phyloP scores from a whole-genome alignment of 805 yeast species.

The Millerozyma miso region DNA sequence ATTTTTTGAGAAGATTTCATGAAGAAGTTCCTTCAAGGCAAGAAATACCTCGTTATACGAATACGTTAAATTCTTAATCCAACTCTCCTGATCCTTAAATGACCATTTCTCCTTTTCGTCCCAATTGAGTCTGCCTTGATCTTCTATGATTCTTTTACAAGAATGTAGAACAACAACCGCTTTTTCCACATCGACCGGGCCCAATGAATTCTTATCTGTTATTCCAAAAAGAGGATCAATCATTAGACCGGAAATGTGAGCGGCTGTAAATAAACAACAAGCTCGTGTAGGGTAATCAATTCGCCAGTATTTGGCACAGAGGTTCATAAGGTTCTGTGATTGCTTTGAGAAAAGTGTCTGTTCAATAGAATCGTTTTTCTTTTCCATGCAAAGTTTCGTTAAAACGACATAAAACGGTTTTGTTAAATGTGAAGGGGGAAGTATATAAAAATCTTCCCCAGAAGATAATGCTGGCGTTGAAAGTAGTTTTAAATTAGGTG shows the following conservation, averaged over 20 bases:
- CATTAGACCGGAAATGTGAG: conserved; percentile 28
- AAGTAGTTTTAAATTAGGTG: conserved; percentile 26
- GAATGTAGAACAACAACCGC: conserved; percentile 23
- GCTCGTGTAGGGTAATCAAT: conserved; percentile 48
- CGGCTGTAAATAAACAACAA: conserved; percentile 47
- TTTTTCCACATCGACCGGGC: conserved; percentile 27
- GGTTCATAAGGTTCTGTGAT: conserved; percentile 38
- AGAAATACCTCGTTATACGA: conserved; percentile 46
- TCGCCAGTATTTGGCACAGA: conserved; percentile 57
- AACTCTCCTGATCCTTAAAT: conserved; percentile 44
- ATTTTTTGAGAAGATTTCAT: conserved; percentile 36
- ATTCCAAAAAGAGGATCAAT: conserved; percentile 21
- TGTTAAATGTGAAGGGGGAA: conserved; percentile 31
- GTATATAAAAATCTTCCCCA: conserved; percentile 34
- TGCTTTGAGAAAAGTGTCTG: conserved; percentile 32
- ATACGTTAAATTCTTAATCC: conserved; percentile 43
- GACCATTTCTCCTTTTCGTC: conserved; percentile 30
- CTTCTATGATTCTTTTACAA: conserved; percentile 28
- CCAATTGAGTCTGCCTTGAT: conserved; percentile 26
- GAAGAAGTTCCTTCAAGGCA: conserved; percentile 40
- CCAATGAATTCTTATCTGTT: conserved; percentile 17
- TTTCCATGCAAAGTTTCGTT: conserved; percentile 38
- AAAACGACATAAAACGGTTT: conserved; percentile 38
- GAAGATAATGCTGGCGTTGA: conserved; percentile 28
- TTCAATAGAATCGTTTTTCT: conserved; percentile 20